Percentiles rank a stretch among this genome's conserved stretches.
Conservation (phyloP, 2,329 filamentous ascomycete genomes). For the Karstenula rhodostoma region DNA sequence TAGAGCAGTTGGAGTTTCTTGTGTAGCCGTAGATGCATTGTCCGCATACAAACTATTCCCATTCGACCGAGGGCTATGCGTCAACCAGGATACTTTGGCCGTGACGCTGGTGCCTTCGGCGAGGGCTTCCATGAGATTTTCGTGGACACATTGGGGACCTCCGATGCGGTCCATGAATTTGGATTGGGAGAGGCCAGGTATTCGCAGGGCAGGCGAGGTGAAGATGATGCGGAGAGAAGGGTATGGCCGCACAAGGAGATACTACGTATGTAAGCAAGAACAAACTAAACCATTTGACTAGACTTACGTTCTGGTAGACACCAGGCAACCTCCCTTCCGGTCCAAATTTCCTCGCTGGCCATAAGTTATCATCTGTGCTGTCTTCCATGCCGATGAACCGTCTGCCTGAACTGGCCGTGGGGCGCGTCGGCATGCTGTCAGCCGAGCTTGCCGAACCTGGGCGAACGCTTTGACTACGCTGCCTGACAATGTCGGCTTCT, state of each 20-base stretch:
- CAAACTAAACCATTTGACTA: not conserved
- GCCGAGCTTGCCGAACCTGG: conserved; percentile 59
- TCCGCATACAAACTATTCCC: not conserved
- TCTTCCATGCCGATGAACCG: conserved; percentile 50
- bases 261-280: conserved; percentile 37
- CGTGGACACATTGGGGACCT: conserved; percentile 59
- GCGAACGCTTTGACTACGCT: conserved; percentile 60
- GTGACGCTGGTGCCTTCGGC: conserved; percentile 74
- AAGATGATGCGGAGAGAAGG: conserved; percentile 57
- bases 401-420: conserved; percentile 35
- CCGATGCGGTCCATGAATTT: conserved; percentile 55
- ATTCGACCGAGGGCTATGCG: conserved; percentile 13
- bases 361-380: conserved; percentile 29
- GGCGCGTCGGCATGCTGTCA: conserved; percentile 64
- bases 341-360: conserved; percentile 46
- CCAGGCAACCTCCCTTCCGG: conserved; percentile 54
- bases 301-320: conserved; percentile 63
- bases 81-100: conserved; percentile 72
- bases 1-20: conserved; percentile 7
- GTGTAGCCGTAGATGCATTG: conserved; percentile 16
- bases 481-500: conserved; percentile 60
- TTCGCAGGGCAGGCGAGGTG: conserved; percentile 55
- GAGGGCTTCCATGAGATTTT: conserved; percentile 65
- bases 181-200: conserved; percentile 55
- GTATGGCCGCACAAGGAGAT: conserved; percentile 56